phyloP scores from a whole-genome alignment of 2,329 filamentous ascomycete species.

The Thyridium curvatum region DNA sequence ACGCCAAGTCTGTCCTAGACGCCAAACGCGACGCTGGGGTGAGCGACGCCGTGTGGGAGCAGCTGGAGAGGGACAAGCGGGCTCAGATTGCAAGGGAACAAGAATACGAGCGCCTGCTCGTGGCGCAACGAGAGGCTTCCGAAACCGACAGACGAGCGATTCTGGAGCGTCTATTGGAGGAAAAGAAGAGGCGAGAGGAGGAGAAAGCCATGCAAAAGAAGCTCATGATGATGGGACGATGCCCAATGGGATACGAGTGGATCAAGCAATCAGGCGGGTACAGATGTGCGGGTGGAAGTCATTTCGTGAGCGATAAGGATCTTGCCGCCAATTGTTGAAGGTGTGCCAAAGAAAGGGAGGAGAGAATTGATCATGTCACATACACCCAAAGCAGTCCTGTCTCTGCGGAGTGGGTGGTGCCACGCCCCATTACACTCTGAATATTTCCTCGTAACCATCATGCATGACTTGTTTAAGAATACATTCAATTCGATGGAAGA shows the following conservation, averaged over 20 bases:
- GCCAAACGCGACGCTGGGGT: conserved; percentile 48
- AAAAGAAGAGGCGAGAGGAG: conserved; percentile 28
- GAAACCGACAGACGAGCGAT: conserved; percentile 28
- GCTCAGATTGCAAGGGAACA: conserved; percentile 29
- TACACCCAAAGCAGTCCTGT: no score
- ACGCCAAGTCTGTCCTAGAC: not conserved
- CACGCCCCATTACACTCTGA: no score
- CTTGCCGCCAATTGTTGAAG: no score
- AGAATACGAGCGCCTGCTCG: conserved; percentile 19
- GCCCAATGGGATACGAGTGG: conserved; percentile 53
- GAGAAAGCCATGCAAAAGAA: conserved; percentile 32
- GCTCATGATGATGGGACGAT: conserved; percentile 47
- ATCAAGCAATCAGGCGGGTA: conserved; percentile 53
- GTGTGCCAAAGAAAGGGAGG: no score
- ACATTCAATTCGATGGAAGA: no score
- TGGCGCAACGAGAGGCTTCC: conserved; percentile 11
- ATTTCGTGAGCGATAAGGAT: conserved; percentile 41
- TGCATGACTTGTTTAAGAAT: no score
- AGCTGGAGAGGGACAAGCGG: conserved; percentile 45
- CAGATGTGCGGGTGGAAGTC: conserved; percentile 54
- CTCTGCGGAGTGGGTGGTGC: no score
- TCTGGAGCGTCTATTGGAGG: conserved; percentile 25
- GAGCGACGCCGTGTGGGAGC: conserved; percentile 53
- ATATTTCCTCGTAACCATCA: no score
- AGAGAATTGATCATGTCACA: no score